Evolutionary conservation across 306 rosid species (phyloP).

Genomic region (Trifolium repens): DNA sequence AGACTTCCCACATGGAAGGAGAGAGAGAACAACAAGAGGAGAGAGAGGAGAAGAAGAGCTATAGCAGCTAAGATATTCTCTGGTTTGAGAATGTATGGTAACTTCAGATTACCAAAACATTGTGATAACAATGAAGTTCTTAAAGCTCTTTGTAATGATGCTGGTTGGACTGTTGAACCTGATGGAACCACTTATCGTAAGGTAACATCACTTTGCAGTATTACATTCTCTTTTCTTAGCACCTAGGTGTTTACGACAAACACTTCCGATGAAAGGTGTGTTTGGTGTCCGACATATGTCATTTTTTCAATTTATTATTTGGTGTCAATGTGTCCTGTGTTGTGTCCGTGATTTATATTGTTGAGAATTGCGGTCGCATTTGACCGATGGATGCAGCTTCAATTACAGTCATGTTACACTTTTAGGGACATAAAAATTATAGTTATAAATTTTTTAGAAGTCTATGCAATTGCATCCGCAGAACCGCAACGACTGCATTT

Average conservation of each 20-base stretch:
- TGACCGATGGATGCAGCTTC: too few relatives aligned
- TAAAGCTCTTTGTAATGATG: slow-evolving; percentile 89
- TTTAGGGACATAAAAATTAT: neutral
- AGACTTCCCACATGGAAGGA: slow-evolving; percentile 95
- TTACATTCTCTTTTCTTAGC: too few relatives aligned
- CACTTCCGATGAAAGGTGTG: too few relatives aligned
- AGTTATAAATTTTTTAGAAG: too few relatives aligned
- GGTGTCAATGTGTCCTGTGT: too few relatives aligned
- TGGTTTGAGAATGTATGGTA: slow-evolving; percentile 91
- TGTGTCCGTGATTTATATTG: too few relatives aligned
- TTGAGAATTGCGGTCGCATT: neutral
- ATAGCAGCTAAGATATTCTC: slow-evolving; percentile 92
- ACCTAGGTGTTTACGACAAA: too few relatives aligned
- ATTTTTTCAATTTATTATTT: too few relatives aligned
- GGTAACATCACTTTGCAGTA: slow-evolving; percentile 48
- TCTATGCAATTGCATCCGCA: too few relatives aligned
- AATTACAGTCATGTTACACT: too few relatives aligned
- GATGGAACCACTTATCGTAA: slow-evolving; percentile 96
- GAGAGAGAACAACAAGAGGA: slow-evolving; percentile 93
- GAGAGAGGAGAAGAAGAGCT: slow-evolving; percentile 93
- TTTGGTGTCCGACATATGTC: too few relatives aligned
- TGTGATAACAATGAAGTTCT: slow-evolving; percentile 97
- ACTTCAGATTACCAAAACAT: slow-evolving; percentile 89
- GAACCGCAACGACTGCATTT: too few relatives aligned
- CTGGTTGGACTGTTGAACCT: slow-evolving; percentile 92